Conservation (phyloP, 306 rosid genomes). For the Inga oerstediana region DNA sequence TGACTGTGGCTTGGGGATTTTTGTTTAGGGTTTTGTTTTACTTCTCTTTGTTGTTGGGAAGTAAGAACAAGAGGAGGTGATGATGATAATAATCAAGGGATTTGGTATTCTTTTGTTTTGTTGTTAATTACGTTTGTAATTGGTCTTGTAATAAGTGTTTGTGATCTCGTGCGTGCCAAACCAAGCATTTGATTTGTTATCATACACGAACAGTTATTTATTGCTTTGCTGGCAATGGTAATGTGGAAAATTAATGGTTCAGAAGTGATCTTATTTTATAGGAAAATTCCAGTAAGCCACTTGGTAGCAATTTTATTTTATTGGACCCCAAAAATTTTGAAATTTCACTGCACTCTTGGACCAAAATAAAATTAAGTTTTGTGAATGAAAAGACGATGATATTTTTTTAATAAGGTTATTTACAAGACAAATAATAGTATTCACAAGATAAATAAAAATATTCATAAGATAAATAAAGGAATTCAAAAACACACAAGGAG, state of each 20-base stretch:
- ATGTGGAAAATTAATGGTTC: not conserved
- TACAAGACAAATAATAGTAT: too few species aligned
- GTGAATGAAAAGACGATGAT: too few species aligned
- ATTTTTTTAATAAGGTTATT: too few species aligned
- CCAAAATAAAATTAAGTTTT: too few species aligned
- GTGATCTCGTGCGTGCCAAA: not conserved
- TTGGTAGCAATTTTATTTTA: too few species aligned
- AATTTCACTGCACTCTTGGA: too few species aligned
- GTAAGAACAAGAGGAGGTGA: constrained; percentile 73
- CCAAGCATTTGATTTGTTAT: not conserved
- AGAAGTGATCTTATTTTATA: not conserved
- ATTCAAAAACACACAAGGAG: too few species aligned
- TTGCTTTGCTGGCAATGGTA: not conserved
- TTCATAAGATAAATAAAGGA: too few species aligned
- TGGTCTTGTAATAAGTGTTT: not conserved
- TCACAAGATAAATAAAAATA: too few species aligned
- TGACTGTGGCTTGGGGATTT: constrained; percentile 71
- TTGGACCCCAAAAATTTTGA: too few species aligned
- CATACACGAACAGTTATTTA: not conserved
- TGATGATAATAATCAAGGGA: not conserved
- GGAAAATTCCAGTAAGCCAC: too few species aligned
- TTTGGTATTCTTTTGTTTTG: not conserved
- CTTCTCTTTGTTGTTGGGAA: constrained; percentile 49
- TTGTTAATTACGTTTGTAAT: not conserved
- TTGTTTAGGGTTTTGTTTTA: constrained; percentile 34